Conservation (phyloP, 129 eudicot genomes). For the Chrysanthemum lavandulifolium region DNA sequence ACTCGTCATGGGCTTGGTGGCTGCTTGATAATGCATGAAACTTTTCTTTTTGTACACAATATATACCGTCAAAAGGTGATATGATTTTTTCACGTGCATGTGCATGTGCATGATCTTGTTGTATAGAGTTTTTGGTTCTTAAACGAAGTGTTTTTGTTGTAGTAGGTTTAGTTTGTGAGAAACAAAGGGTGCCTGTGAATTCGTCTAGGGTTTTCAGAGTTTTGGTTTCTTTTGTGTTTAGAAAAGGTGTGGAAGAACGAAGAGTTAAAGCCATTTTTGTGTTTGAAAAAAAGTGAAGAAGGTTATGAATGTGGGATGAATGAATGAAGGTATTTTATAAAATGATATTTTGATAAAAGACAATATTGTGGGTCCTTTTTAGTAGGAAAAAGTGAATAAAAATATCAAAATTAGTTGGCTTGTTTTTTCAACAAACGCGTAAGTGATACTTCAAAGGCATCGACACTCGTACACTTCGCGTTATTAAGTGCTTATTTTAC, state of each 20-base stretch:
- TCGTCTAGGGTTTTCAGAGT: conserved; percentile 53
- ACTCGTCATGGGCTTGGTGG: conserved; percentile 24
- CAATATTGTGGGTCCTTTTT: conserved; percentile 53
- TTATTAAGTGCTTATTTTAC: no score
- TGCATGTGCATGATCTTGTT: conserved; percentile 38
- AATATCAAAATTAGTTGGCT: conserved; percentile 37
- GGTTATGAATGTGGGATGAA: conserved; percentile 38
- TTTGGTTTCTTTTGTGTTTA: conserved; percentile 43
- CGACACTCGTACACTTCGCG: no score
- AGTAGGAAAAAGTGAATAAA: conserved; percentile 49
- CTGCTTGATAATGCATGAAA: conserved; percentile 39
- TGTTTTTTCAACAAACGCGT: conserved; percentile 28
- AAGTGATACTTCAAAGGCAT: no score
- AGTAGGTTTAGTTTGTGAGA: conserved; percentile 53
- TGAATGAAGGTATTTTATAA: conserved; percentile 50
- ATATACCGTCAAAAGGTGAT: conserved; percentile 32
- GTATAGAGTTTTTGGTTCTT: conserved; percentile 29
- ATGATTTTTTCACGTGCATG: conserved; percentile 9
- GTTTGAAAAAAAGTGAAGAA: conserved; percentile 9
- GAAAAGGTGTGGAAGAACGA: conserved; percentile 66
- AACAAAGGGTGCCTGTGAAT: conserved; percentile 47
- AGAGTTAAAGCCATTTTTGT: conserved; percentile 70
- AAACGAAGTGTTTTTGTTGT: conserved; percentile 34
- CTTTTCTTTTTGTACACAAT: conserved; percentile 42
- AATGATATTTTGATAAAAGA: conserved; percentile 31